phyloP scores from a whole-genome alignment of 2,329 filamentous ascomycete species.

The Trichoderma aggressivum region DNA sequence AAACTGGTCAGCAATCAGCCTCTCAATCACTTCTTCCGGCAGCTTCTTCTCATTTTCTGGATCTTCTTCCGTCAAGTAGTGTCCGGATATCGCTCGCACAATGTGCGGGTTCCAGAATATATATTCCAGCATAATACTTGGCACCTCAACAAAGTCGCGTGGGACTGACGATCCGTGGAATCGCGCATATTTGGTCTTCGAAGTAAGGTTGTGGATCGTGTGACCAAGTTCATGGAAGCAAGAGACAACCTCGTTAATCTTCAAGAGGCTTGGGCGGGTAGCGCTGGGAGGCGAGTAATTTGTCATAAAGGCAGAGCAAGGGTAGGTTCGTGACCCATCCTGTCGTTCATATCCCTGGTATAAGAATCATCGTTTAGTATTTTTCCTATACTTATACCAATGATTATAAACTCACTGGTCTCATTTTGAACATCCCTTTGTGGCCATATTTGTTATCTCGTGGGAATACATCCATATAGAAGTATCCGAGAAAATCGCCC shows the following conservation, averaged over 20 bases:
- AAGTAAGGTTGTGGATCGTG: slow-evolving; percentile 59
- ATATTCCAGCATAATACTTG: slow-evolving; percentile 64
- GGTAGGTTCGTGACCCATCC: slow-evolving; percentile 66
- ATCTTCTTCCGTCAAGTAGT: slow-evolving; percentile 53
- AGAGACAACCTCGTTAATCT: slow-evolving; percentile 72
- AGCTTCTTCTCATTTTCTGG: slow-evolving; percentile 58
- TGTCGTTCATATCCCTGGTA: slow-evolving; percentile 55
- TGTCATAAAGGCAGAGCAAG: slow-evolving; percentile 70
- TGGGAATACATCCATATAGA: slow-evolving; percentile 73
- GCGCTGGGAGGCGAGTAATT: slow-evolving; percentile 73
- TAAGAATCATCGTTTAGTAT: neutral
- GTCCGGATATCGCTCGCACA: slow-evolving; percentile 59
- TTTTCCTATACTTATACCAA: fast-evolving
- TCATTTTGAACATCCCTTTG: slow-evolving; percentile 72
- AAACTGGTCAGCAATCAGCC: slow-evolving; percentile 54
- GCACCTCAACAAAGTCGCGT: slow-evolving; percentile 62
- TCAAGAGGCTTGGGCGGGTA: slow-evolving; percentile 67
- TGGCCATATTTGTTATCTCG: slow-evolving; percentile 75
- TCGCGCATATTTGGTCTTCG: slow-evolving; percentile 52
- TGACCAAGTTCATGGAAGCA: slow-evolving; percentile 69
- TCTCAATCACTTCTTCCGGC: slow-evolving; percentile 66
- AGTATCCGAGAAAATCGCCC: slow-evolving; percentile 66
- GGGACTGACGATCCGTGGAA: slow-evolving; percentile 62
- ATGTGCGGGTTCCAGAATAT: slow-evolving; percentile 62
- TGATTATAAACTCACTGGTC: slow-evolving; percentile 29